phyloP scores from a whole-genome alignment of 2,329 filamentous ascomycete species.

The Geosmithia flava region DNA sequence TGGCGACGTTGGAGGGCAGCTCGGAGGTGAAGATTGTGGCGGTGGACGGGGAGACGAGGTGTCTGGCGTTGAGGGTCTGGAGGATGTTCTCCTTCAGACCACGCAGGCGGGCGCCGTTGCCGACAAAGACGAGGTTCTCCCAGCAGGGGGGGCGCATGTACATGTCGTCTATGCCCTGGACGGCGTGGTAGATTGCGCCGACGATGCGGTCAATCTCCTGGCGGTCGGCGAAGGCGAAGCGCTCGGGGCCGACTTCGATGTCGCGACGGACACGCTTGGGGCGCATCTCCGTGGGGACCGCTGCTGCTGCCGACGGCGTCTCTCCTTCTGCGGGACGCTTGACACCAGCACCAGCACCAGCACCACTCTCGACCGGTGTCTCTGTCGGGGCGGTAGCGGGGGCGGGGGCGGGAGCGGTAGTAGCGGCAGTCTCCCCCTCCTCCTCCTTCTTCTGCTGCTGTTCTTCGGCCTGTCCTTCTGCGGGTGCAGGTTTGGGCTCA shows the following conservation, averaged over 20 bases:
- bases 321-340: constrained; percentile 2
- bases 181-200: constrained; percentile 68
- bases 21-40: constrained; percentile 97
- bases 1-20: constrained; percentile 85
- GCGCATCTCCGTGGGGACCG: constrained; percentile 24
- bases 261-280: constrained; percentile 50
- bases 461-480: constrained; percentile 3
- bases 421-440: constrained; percentile 4
- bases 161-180: constrained; percentile 73
- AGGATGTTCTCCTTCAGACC: constrained; percentile 87
- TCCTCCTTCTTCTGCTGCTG: constrained; percentile 8
- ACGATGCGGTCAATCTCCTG: constrained; percentile 74
- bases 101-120: constrained; percentile 62
- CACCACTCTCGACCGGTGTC: too few species aligned
- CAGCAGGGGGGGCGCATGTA: constrained; percentile 78
- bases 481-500: constrained; percentile 12
- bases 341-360: too few species aligned
- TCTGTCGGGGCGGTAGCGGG: too few species aligned
- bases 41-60: constrained; percentile 82
- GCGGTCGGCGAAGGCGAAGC: constrained; percentile 57
- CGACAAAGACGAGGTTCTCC: constrained; percentile 86
- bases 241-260: constrained; percentile 66
- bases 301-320: constrained; percentile 5
- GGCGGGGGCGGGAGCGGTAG: background rate
- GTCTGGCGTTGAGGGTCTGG: constrained; percentile 65